Evolutionary conservation across 495 filamentous ascomycete species (phyloP), one percentile per base, ranked within the genome.

Genomic region (Aspergillus wentii): DNA sequence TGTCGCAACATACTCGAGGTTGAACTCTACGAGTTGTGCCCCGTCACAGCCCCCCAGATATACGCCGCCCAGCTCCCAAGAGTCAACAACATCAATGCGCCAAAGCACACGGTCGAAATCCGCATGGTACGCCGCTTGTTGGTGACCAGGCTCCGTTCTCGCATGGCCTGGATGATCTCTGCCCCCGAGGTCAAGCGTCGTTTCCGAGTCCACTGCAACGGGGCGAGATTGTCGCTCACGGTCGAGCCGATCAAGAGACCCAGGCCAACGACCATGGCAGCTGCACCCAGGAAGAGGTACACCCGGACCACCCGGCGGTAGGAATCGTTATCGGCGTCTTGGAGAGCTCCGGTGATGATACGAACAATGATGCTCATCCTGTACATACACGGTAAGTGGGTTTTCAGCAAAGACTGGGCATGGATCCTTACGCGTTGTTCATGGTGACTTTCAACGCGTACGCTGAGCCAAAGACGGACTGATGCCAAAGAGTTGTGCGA

Each of bases 311-410:
- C 60, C 8, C 60, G 63, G 10, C 49, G 44, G 27, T 70, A 70
- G 6, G 58, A 61, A 21, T 62, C 51, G 16, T 65, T 33, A 27
- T 64, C 63, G 18, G 59, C 62, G 33, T 72, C 66, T 33, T 70
- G 65, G 7, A 72, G 43, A 5, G 62, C 65, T 14, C 65, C 59
- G 15, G 60, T 62, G 35, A 69, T 58, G 25, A 70, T 68, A 1
- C 63, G 52, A 30, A 72, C 45, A 35, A 72, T 65, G 29, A 69
- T 66, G 38, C 52, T 66, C 62, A 66, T 68, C 11, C 64, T 70
- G 35, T 33, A 8, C 11, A 8, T 8, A 20, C n/a, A 14, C 16
- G 1, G 8, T 6, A 27, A 18, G n/a, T 7, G 1, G 25, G 5
- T 26, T 9, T 25, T 5, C 28, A 30, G 26, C 17, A n/a, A n/a